Base-by-base conservation (phyloP, 768 basidiomycete genomes). In the Lactarius deliciosus region DNA sequence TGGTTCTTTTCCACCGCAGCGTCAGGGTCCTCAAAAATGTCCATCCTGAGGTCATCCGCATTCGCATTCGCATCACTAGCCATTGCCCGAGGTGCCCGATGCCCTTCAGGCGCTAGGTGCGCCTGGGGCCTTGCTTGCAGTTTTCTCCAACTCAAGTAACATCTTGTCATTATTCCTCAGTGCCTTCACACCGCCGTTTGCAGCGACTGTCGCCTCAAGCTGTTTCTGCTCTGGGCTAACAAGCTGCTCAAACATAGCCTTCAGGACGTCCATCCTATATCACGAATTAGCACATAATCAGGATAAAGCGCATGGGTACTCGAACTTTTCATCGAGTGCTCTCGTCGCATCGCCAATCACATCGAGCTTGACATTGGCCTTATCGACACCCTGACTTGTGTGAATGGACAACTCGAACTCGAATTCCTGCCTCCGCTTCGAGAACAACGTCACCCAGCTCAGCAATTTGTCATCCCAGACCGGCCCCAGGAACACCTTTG, bases 351-450 rank as follows among this genome's bases (percentile, higher is more conserved):
- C 34, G 11, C 45, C 47, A 40, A 69, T 55, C 18, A 18, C 32
- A 25, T 68, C 72, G 1, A 76, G 63, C 60, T 58, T 62, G 22
- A 4, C 38, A 28, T 67, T 63, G 66, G 57, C 65, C 16, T 28
- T 63, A 18, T 68, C 68, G 20, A 69, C 40, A 22, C 61, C 65
- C 53, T 64, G 56, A 5, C 71, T 74, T 10, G 69, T 73, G 63
- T 78, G 74, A 15, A 77, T 71, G 7, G 69, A 65, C 11, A 78
- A 65, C 25, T 75, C 76, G 41, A 73, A 72, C 40, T 74, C 63
- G 57, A 77, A 74, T 6, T 76, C 75, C n/a, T 34, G 41, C 2
- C 72, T 67, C 2, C 75, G 71, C 11, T 66, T 63, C 2, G 57
- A 60, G 64, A 78, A 78, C 0, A 69, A 43, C 8, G 60, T 36